Evolutionary conservation across 768 basidiomycete genomes (phyloP), one percentile per base, ranked within the genome.

Genomic region (Boletus coccyginus): DNA sequence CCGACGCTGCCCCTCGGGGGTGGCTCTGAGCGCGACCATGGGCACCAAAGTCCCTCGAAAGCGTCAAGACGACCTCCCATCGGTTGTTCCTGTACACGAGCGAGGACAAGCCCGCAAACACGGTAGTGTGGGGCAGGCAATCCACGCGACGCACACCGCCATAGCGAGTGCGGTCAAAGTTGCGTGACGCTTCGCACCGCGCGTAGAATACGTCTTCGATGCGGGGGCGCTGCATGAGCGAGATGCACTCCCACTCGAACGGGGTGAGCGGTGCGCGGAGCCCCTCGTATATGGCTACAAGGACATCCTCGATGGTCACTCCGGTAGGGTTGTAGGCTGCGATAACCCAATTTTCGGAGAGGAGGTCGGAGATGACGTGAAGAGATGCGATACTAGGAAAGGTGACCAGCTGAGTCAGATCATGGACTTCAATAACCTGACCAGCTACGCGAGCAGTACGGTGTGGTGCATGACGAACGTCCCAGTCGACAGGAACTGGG

Each of bases 271-370:
- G 79, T 7, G 46, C 65, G 16, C 69, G 69, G 24, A 83, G 62
- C 35, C 71, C 69, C 13, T 58, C 46, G 65, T 78, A 71, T 44
- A 85, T 79, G n/a, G 77, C 75, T 2, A 72, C 53, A 5, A 86
- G 67, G 21, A 85, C 73, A 45, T 86, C 80, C n/a, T 65, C 66
- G 52, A 86, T 63, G 3, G 82, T 85, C 41, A 86, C 77, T 10
- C 79, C 80, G 0, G 63, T 62, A 8, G 73, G 68, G 60, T 78
- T 81, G n/a, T 65, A 60, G 10, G 72, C 74, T 11, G 71, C 58
- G 32, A 81, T 76, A 6, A 66, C 66, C 79, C 81, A 83, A 11
- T 70, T 57, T 46, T 68, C 73, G 11, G 73, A 75, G 21, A 81
- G 73, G 55, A 83, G 63, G 31, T 77, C 82, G 55, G 81, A 84